Conservation (phyloP, 2,329 filamentous ascomycete genomes). For the Amylocarpus encephaloides region DNA sequence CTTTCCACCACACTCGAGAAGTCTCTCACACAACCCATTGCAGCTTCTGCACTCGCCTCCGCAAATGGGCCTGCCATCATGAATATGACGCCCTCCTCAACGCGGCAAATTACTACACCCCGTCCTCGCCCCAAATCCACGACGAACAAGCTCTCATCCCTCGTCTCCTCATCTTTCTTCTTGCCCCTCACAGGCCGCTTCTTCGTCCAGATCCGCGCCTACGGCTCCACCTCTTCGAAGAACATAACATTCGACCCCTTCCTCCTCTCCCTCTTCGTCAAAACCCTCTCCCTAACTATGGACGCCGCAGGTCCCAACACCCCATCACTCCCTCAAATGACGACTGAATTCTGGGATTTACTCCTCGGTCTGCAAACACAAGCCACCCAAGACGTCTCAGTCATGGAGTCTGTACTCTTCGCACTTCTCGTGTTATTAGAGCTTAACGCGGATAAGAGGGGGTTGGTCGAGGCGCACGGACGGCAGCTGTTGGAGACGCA, state of each 20-base stretch:
- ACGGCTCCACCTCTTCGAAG: constrained; percentile 37
- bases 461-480: constrained; percentile 67
- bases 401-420: constrained; percentile 72
- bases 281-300: constrained; percentile 77
- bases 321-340: constrained; percentile 70
- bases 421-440: constrained; percentile 75
- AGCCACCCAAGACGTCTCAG: constrained; percentile 53
- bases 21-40: constrained; percentile 72
- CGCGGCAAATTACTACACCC: constrained; percentile 68
- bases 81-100: constrained; percentile 2
- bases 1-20: constrained; percentile 64
- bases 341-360: constrained; percentile 77
- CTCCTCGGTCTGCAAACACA: constrained; percentile 62
- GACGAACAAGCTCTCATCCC: constrained; percentile 69
- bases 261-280: constrained; percentile 72
- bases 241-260: constrained; percentile 68
- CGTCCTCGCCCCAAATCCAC: constrained; percentile 59
- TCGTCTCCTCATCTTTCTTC: constrained; percentile 76
- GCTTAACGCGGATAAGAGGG: constrained; percentile 67
- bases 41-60: constrained; percentile 73
- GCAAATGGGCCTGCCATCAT: constrained; percentile 56
- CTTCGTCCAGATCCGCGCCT: constrained; percentile 54
- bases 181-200: constrained; percentile 78
- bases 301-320: constrained; percentile 79
- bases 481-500: constrained; percentile 77